phyloP scores from a whole-genome alignment of 2,329 filamentous ascomycete genomes.

The Ceratocystis smalleyi region DNA sequence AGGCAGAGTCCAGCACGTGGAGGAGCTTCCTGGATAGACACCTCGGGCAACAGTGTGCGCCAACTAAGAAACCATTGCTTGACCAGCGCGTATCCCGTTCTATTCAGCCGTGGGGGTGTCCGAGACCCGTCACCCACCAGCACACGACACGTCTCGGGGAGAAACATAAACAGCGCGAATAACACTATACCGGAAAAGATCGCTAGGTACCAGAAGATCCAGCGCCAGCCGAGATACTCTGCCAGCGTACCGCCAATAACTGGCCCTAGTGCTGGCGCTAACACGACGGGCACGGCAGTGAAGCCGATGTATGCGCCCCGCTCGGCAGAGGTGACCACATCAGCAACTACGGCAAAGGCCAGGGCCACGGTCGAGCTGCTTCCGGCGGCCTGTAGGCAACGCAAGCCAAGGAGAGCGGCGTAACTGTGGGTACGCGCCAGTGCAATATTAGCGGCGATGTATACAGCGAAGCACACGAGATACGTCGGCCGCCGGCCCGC shows the following conservation, averaged over 20 bases:
- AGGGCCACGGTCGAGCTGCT: constrained; percentile 46
- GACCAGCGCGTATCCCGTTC: constrained; percentile 23
- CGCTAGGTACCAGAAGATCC: constrained; percentile 47
- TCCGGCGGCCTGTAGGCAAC: constrained; percentile 42
- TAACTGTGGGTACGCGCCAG: constrained; percentile 36
- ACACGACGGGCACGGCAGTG: constrained; percentile 32
- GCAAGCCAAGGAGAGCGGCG: constrained; percentile 35
- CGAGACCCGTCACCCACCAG: constrained; percentile 39
- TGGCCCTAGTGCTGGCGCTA: constrained; percentile 37
- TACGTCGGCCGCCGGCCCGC: constrained; percentile 40
- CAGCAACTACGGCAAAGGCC: constrained; percentile 42
- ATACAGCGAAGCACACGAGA: constrained; percentile 36
- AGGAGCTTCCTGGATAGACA: neutral
- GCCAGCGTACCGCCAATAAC: constrained; percentile 43
- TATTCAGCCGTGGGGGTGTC: constrained; percentile 26
- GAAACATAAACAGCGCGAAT: constrained; percentile 30
- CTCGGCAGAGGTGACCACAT: constrained; percentile 46
- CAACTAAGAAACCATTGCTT: constrained; percentile 6
- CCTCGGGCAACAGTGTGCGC: neutral
- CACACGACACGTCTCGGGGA: constrained; percentile 37
- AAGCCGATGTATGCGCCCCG: constrained; percentile 44
- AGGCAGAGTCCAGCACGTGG: constrained; percentile 3
- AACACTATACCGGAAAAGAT: constrained; percentile 31
- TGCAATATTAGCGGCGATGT: constrained; percentile 38
- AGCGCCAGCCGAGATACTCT: constrained; percentile 42